These are phyloP conservation scores for Aspergillus ustus DNA, from an alignment of 2,329 filamentous ascomycete genomes.

Conservation along the genomic window DNA sequence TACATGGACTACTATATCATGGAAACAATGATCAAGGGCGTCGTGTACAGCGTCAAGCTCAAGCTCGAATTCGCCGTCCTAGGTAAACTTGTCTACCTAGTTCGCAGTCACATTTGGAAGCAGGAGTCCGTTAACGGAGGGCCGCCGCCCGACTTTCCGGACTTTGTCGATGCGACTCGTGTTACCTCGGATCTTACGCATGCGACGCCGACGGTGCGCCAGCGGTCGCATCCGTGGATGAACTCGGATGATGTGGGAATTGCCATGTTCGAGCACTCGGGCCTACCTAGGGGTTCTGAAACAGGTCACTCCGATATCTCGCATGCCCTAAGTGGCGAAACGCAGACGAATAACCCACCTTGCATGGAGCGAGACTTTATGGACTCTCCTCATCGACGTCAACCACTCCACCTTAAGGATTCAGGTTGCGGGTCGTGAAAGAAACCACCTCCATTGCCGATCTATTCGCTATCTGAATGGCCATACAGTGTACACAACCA, in stretches of 20 bases:
- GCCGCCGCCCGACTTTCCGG: constrained; percentile 38
- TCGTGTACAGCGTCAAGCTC: constrained; percentile 55
- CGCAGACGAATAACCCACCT: constrained; percentile 26
- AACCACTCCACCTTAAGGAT: neutral
- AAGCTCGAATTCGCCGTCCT: constrained; percentile 57
- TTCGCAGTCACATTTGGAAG: constrained; percentile 45
- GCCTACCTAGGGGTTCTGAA: constrained; percentile 20
- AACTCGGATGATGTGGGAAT: constrained; percentile 43
- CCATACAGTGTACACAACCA: neutral
- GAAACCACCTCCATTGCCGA: neutral
- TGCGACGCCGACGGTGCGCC: constrained; percentile 31
- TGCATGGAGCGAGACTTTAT: constrained; percentile 28
- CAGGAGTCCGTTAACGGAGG: constrained; percentile 34
- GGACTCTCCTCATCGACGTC: constrained; percentile 14
- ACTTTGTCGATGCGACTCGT: constrained; percentile 51
- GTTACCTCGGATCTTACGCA: constrained; percentile 49
- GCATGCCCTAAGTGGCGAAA: constrained; percentile 38
- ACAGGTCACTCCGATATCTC: constrained; percentile 32
- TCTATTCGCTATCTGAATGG: neutral
- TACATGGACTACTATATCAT: constrained; percentile 52
- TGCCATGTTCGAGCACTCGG: constrained; percentile 44
- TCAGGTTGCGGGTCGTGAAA: neutral
- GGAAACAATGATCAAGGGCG: constrained; percentile 53
- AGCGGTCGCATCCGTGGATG: constrained; percentile 37
- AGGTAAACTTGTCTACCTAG: constrained; percentile 49